Evolutionary conservation across 2,329 filamentous ascomycete genomes (phyloP).

Genomic region (Neonectria faginata): DNA sequence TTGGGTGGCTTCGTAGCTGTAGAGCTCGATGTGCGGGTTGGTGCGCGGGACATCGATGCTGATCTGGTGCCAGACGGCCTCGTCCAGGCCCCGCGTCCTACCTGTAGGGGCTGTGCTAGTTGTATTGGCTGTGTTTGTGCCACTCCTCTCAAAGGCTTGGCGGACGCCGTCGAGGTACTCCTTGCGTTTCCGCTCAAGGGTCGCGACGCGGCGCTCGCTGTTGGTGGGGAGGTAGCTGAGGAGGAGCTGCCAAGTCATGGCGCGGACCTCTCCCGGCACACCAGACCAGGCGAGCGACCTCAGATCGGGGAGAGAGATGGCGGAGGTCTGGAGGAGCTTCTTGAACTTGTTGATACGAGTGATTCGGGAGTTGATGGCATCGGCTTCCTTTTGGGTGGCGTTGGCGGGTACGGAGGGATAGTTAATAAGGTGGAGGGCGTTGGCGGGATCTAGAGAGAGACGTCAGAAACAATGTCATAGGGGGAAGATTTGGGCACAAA

Average conservation of each 20-base stretch:
- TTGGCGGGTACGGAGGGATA: constrained; percentile 80
- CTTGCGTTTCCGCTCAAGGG: constrained; percentile 92
- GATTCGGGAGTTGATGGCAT: constrained; percentile 87
- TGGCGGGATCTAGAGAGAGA: constrained; percentile 75
- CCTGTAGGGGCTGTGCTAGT: constrained; percentile 53
- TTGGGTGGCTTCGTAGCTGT: constrained; percentile 96
- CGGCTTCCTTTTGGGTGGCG: constrained; percentile 84
- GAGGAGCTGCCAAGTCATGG: constrained; percentile 98
- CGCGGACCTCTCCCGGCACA: constrained; percentile 91
- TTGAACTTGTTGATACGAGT: constrained; percentile 99
- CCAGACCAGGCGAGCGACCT: constrained; percentile 93
- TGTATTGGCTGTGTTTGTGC: constrained; percentile 61
- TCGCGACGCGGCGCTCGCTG: constrained; percentile 89
- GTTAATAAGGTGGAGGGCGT: constrained; percentile 92
- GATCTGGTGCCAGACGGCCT: constrained; percentile 99
- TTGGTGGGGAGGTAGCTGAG: constrained; percentile 97
- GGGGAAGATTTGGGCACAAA: constrained; percentile 45
- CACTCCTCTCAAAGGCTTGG: constrained; percentile 76
- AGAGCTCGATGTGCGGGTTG: constrained; percentile 94
- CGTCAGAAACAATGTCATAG: constrained; percentile 31
- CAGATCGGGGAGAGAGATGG: constrained; percentile 86
- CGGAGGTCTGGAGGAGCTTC: constrained; percentile 90
- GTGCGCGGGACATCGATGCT: constrained; percentile 97
- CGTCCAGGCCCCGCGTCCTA: constrained; percentile 79
- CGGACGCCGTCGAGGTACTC: constrained; percentile 95